These are phyloP conservation scores for Meyerozyma smithsonii DNA, from an alignment of 1,139 yeast genomes.

Conservation along the genomic window DNA sequence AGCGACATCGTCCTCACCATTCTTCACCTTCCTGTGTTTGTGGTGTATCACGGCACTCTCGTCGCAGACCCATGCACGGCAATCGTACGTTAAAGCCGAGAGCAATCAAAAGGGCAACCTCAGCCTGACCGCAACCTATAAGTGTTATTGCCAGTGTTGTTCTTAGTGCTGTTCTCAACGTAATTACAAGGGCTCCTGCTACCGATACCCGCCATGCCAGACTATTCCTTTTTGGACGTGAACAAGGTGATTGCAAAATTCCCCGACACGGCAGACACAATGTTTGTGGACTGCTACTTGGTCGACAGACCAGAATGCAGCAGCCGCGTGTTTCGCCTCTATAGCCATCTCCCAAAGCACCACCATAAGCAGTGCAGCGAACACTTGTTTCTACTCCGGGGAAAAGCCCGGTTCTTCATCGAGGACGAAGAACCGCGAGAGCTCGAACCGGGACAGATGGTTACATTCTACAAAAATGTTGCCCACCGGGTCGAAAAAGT, in stretches of 20 bases:
- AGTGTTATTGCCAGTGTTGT: too few species aligned
- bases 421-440: constrained; percentile 5
- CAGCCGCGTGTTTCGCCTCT: constrained; percentile 7
- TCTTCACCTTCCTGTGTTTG: too few species aligned
- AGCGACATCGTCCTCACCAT: too few species aligned
- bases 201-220: too few species aligned
- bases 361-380: constrained; percentile 7
- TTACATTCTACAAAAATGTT: constrained; percentile 6
- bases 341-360: constrained; percentile 6
- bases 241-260: constrained; percentile 5
- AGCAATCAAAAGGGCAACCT: too few species aligned
- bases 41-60: too few species aligned
- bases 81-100: too few species aligned
- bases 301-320: constrained; percentile 7
- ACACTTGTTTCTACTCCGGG: constrained; percentile 5
- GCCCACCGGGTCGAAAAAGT: constrained; percentile 4
- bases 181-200: too few species aligned
- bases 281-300: constrained; percentile 8
- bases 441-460: constrained; percentile 8
- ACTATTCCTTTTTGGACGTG: not conserved
- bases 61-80: too few species aligned
- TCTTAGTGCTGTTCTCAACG: too few species aligned
- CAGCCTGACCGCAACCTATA: too few species aligned
- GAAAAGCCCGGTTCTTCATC: constrained; percentile 7
- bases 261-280: constrained; percentile 6